Conservation (phyloP, 805 yeast genomes). For the Yarrowia deformans region DNA sequence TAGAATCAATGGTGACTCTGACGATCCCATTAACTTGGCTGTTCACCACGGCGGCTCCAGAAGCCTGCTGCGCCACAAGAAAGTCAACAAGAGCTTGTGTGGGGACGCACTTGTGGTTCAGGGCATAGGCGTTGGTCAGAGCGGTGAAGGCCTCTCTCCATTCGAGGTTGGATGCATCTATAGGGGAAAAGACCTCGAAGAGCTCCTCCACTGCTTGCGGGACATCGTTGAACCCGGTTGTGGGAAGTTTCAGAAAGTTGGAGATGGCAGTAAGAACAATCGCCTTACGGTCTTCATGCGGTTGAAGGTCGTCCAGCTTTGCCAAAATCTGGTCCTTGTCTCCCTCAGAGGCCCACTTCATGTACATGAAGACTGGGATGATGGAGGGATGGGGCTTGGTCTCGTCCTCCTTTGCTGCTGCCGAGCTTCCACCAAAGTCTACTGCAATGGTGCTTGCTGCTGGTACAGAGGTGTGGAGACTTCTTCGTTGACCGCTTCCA, state of each 20-base stretch:
- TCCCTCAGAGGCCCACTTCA: constrained; percentile 7
- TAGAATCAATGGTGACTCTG: not conserved
- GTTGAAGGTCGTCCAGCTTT: constrained; percentile 1
- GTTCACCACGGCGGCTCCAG: constrained; percentile 47
- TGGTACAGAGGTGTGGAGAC: constrained; percentile 4
- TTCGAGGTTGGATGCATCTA: not conserved
- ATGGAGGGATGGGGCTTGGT: not conserved
- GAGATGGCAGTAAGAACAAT: not conserved
- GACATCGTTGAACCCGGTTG: constrained; percentile 11
- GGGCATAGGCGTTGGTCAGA: not conserved
- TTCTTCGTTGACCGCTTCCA: constrained; percentile 26
- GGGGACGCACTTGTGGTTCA: constrained; percentile 43
- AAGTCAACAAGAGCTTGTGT: constrained; percentile 44
- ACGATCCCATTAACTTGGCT: constrained; percentile 48
- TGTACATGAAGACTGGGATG: constrained; percentile 23
- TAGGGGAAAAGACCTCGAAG: constrained; percentile 5
- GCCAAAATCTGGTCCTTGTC: not conserved
- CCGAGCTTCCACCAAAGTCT: not conserved
- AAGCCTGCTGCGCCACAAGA: constrained; percentile 47
- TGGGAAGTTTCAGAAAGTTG: not conserved
- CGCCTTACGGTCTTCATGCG: not conserved
- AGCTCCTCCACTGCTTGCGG: constrained; percentile 30
- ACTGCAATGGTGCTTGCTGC: not conserved
- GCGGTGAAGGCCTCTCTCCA: constrained; percentile 9
- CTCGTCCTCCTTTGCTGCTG: not conserved